These are phyloP conservation scores for Solanum hybrid DNA, from an alignment of 305 asterid species.

Conservation along the genomic window DNA sequence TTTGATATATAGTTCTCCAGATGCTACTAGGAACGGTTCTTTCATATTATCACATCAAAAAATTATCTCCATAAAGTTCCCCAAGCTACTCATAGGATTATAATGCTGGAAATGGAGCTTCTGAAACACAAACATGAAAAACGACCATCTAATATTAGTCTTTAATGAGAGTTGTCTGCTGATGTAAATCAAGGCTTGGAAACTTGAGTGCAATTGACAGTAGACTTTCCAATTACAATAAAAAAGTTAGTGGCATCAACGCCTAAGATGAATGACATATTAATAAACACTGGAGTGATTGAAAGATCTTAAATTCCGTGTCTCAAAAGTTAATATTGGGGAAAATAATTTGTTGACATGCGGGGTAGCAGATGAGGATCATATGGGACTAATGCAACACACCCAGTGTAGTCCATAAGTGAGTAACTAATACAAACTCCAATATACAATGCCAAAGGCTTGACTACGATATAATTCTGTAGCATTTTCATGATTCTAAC, in stretches of 20 bases:
- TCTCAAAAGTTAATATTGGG: not conserved
- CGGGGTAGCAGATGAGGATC: not conserved
- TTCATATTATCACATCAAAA: not conserved
- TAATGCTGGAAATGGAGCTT: not conserved
- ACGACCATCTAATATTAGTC: not conserved
- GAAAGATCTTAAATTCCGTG: not conserved
- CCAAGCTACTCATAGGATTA: not conserved
- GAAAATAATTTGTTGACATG: not conserved
- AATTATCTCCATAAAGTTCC: not conserved
- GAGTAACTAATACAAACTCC: not conserved
- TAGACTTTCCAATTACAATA: not conserved
- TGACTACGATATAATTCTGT: not conserved
- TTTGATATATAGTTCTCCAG: not conserved
- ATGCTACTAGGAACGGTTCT: not conserved
- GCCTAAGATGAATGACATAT: not conserved
- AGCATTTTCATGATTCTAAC: not conserved
- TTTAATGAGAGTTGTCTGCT: not conserved
- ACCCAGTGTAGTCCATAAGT: not conserved
- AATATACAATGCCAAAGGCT: not conserved
- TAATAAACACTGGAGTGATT: not conserved
- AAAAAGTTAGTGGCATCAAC: not conserved
- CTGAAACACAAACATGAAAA: not conserved
- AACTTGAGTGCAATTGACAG: not conserved
- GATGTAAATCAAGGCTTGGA: not conserved
- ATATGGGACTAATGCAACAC: not conserved